Evolutionary conservation across 257 asterid genomes (phyloP).

Genomic region (Coffea canephora): DNA sequence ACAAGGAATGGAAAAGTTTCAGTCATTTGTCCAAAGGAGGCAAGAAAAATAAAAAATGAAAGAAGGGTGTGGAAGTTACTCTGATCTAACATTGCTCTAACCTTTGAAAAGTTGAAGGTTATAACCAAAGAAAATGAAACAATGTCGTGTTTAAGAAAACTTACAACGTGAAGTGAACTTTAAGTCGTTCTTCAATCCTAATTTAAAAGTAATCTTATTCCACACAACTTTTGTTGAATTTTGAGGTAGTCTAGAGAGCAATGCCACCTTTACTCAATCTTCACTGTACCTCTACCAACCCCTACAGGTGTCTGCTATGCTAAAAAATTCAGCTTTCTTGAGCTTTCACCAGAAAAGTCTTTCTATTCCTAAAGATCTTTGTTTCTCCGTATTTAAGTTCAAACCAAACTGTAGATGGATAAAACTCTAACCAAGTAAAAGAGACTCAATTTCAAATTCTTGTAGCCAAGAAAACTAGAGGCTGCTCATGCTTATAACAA

Average conservation of each 20-base stretch:
- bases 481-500: background rate
- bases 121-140: background rate
- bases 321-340: background rate
- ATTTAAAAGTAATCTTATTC: background rate
- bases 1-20: background rate
- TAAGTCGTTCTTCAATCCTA: background rate
- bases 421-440: background rate
- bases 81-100: background rate
- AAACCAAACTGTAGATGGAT: background rate
- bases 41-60: too few species aligned
- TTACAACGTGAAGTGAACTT: too few species aligned
- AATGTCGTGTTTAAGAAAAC: background rate
- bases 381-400: background rate
- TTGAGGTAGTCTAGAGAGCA: too few species aligned
- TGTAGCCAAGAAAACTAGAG: background rate
- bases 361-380: background rate
- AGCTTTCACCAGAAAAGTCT: background rate
- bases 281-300: background rate
- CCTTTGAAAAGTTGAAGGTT: background rate
- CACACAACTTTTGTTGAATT: background rate
- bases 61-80: background rate
- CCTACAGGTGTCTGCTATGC: background rate
- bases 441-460: background rate
- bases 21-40: background rate
- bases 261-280: background rate